Evolutionary conservation across 2,329 filamentous ascomycete genomes (phyloP).

Genomic region (Zymoseptoria brevis): DNA sequence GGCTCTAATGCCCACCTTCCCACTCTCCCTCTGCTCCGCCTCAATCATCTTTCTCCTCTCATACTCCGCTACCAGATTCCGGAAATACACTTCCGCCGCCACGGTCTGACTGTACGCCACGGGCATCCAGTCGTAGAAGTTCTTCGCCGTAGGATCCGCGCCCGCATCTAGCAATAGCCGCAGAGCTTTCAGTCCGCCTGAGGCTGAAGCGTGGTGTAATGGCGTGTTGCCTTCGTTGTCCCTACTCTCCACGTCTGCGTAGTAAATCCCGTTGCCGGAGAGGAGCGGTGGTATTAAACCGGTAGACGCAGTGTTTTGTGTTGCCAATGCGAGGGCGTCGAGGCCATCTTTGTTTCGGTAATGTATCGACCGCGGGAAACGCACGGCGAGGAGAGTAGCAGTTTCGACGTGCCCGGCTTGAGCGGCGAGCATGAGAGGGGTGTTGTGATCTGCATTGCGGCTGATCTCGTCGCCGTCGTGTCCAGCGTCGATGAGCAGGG

Average conservation of each 20-base stretch:
- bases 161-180: slow-evolving; percentile 71
- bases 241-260: slow-evolving; percentile 24
- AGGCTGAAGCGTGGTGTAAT: slow-evolving; percentile 75
- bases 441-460: slow-evolving; percentile 72
- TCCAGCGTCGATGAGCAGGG: slow-evolving; percentile 60
- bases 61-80: slow-evolving; percentile 63
- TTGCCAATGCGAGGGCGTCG: slow-evolving; percentile 50
- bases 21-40: slow-evolving; percentile 20
- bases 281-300: slow-evolving; percentile 38
- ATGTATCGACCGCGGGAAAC: slow-evolving; percentile 55
- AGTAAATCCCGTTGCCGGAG: slow-evolving; percentile 13
- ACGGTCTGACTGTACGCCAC: slow-evolving; percentile 76
- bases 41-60: slow-evolving; percentile 51
- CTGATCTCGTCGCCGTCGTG: slow-evolving; percentile 68
- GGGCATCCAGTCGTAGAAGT: slow-evolving; percentile 73
- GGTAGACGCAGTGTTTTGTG: slow-evolving; percentile 29
- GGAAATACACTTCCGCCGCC: slow-evolving; percentile 77
- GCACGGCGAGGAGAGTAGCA: slow-evolving; percentile 61
- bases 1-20: slow-evolving; percentile 21
- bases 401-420: slow-evolving; percentile 62
- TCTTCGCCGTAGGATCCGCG: slow-evolving; percentile 63
- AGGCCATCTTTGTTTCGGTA: slow-evolving; percentile 60
- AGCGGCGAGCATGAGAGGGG: slow-evolving; percentile 72
- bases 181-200: slow-evolving; percentile 69
- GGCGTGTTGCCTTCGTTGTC: slow-evolving; percentile 78